Conservation (phyloP, 352 stramenopile genomes). For the Aphanomyces invadans region DNA sequence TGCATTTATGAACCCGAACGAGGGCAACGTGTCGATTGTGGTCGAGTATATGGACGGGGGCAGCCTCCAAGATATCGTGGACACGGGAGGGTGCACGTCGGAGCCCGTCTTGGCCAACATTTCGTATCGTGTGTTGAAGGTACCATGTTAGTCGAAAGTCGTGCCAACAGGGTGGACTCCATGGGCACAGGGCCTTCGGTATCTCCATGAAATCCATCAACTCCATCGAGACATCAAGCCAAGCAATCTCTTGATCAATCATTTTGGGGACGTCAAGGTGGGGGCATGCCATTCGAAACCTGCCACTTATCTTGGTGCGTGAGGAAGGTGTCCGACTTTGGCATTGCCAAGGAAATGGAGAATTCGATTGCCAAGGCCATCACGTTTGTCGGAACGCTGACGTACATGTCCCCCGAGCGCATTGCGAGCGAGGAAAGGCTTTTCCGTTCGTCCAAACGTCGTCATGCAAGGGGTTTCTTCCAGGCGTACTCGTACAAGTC, state of each 20-base stretch:
- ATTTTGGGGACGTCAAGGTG: slow-evolving; percentile 84
- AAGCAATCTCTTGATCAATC: slow-evolving; percentile 90
- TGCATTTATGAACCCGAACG: slow-evolving; percentile 89
- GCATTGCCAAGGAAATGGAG: slow-evolving; percentile 78
- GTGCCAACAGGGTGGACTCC: too few species aligned
- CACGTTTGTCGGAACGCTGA: slow-evolving; percentile 88
- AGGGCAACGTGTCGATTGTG: slow-evolving; percentile 89
- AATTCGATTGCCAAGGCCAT: slow-evolving; percentile 81
- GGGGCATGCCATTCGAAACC: slow-evolving; percentile 31
- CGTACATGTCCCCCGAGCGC: slow-evolving; percentile 91
- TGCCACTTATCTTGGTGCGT: neutral
- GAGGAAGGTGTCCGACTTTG: slow-evolving; percentile 61
- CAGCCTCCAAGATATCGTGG: slow-evolving; percentile 89
- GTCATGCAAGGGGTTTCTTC: slow-evolving; percentile 9
- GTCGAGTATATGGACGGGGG: slow-evolving; percentile 95
- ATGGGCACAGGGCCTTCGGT: slow-evolving; percentile 66
- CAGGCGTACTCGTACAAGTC: slow-evolving; percentile 83
- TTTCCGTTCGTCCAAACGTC: neutral
- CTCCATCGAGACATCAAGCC: slow-evolving; percentile 94
- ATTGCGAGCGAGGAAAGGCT: slow-evolving; percentile 84
- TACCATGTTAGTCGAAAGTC: neutral
- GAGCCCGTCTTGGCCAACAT: slow-evolving; percentile 88
- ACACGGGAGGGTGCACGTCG: slow-evolving; percentile 77
- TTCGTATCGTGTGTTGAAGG: slow-evolving; percentile 71
- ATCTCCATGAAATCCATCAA: slow-evolving; percentile 85